Conservation (phyloP, 169 alveolate species). For the Babesia sp. region DNA sequence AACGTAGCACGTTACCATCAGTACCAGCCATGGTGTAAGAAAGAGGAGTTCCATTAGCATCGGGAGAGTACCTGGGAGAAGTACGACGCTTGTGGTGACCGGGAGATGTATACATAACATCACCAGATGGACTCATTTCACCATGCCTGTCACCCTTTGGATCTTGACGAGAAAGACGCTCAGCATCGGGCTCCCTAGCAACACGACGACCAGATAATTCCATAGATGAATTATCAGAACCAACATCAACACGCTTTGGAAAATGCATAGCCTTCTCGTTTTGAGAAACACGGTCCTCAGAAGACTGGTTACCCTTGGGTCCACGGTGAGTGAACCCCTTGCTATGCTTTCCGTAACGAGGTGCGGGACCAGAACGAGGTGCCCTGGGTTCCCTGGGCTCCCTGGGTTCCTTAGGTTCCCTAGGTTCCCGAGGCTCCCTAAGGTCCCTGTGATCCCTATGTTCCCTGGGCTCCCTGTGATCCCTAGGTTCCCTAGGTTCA, state of each 20-base stretch:
- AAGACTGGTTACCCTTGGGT: neutral
- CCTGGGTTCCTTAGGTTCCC: too few species aligned
- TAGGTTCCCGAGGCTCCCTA: too few species aligned
- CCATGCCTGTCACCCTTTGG: neutral
- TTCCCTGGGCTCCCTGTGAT: too few species aligned
- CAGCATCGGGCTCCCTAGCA: neutral
- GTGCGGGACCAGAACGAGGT: neutral
- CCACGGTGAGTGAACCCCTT: neutral
- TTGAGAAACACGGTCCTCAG: neutral
- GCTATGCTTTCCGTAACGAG: neutral
- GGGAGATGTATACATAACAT: neutral
- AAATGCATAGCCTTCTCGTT: neutral
- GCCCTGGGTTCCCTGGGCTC: neutral
- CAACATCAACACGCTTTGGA: neutral
- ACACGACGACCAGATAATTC: neutral
- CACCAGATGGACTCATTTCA: neutral
- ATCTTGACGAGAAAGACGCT: neutral
- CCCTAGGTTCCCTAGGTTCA: too few species aligned
- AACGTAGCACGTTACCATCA: neutral
- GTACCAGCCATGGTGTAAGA: neutral
- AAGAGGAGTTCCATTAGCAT: neutral
- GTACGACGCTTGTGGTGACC: neutral
- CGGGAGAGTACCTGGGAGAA: neutral
- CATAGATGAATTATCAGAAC: neutral
- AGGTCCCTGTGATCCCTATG: too few species aligned